Conservation (phyloP, 306 rosid genomes). For the Cercis canadensis region DNA sequence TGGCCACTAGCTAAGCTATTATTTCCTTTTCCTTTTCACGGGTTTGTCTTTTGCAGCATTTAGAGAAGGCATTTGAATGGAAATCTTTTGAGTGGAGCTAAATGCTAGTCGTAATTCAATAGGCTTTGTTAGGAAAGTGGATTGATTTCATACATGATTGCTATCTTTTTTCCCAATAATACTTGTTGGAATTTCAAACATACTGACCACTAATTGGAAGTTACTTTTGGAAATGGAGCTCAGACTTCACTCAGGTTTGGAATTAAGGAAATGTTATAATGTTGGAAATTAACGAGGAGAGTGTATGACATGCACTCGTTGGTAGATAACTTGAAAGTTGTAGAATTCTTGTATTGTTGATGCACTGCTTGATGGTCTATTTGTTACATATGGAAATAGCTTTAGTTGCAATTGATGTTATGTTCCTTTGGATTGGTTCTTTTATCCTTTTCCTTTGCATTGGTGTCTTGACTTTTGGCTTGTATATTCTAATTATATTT, state of each 20-base stretch:
- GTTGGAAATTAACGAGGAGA: neutral
- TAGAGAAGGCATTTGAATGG: neutral
- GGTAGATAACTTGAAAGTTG: neutral
- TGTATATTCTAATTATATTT: neutral
- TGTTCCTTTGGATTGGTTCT: neutral
- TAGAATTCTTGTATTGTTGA: neutral
- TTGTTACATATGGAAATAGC: neutral
- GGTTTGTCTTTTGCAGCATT: neutral
- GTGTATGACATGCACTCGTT: neutral
- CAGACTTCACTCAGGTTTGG: neutral
- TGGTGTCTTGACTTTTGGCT: neutral
- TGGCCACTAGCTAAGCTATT: neutral
- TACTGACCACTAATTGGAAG: neutral
- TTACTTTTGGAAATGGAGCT: neutral
- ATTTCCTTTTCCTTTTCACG: neutral
- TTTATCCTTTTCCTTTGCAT: neutral
- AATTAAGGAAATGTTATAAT: neutral
- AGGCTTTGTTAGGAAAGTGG: neutral
- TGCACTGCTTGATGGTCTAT: constrained; percentile 8
- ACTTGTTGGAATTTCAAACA: neutral
- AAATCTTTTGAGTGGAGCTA: no score
- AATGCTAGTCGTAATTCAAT: neutral
- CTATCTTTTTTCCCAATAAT: neutral
- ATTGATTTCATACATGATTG: neutral
- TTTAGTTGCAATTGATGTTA: constrained; percentile 17